Evolutionary conservation across 371 early-diverging fungal genomes (phyloP).

Genomic region (Dichotomocladium elegans): DNA sequence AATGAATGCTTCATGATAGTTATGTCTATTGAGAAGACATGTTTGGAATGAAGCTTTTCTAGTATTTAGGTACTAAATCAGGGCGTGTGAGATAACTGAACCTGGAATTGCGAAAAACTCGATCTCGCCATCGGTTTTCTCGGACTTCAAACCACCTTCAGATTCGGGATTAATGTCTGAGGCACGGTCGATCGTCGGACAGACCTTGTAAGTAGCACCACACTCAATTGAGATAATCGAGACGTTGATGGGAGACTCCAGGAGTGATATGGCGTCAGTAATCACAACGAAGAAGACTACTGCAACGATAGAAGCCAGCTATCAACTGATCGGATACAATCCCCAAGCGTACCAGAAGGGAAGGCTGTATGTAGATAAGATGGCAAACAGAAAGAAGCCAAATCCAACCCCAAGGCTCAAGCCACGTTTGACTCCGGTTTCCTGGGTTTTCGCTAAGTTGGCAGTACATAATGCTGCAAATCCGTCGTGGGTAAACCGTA

Average conservation of each 20-base stretch:
- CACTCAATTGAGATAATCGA: conserved; percentile 57
- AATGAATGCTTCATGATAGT: conserved; percentile 54
- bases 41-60: conserved; percentile 61
- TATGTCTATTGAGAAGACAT: conserved; percentile 66
- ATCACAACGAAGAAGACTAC: conserved; percentile 67
- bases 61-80: too few relatives aligned
- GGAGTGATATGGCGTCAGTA: conserved; percentile 43
- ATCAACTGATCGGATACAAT: conserved; percentile 42
- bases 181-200: conserved; percentile 71
- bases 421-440: conserved; percentile 54
- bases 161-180: conserved; percentile 61
- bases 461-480: conserved; percentile 59
- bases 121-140: conserved; percentile 57
- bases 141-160: conserved; percentile 52
- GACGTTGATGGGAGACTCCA: conserved; percentile 54
- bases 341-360: conserved; percentile 79
- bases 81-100: conserved; percentile 75
- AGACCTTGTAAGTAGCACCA: conserved; percentile 67
- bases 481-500: conserved; percentile 79
- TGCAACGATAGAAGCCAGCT: conserved; percentile 49
- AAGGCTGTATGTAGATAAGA: conserved; percentile 68
- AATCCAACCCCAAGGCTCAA: conserved; percentile 54
- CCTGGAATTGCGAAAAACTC: conserved; percentile 62
- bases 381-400: conserved; percentile 58
- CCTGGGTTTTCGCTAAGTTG: conserved; percentile 53